Base-by-base conservation (phyloP, 306 rosid species). In the Vigna hirtella region DNA sequence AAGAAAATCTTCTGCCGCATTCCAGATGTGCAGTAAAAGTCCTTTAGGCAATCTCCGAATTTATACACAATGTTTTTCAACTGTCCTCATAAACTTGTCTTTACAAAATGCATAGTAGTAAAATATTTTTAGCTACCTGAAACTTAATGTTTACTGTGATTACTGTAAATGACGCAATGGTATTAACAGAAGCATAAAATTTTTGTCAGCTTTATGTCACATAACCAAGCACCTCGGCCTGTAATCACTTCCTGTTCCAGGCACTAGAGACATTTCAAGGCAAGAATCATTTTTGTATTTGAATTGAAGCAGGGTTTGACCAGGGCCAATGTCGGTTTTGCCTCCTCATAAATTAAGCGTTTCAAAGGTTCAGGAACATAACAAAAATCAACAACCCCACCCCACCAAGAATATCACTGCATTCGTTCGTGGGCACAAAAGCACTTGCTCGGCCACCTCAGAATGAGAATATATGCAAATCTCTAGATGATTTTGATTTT, bases 391-490 rank as follows among this genome's bases (percentile, higher is more conserved):
- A 10, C 47, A 69, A 58, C 28, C 52, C 73, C 69, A 58, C 28
- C 52, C 73, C 74, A 53, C 67, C 51, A 65, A 36, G 30, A 62
- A 38, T 78, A 65, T 16, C 66, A 18, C 68, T 32, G 42, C 61
- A 30, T 72, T 63, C 50, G 47, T 70, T 72, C 50, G 47, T 70
- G 72, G 82, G 74, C 28, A 51, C 82, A 52, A 64, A 40, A 28
- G 9, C 47, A 72, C 76, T 53, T 57, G 52, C 36, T 66, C 20
- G 72, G 68, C 76, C 82, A 80, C 79, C 76, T 56, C 61, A 55
- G 38, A 76, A 75, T 73, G 28, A 24, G 83, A 79, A 79, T 83
- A 79, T 79, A 56, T 75, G 78, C 61, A 55, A 36, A 69, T 63
- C 52, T 11, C 70, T 14, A 13, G 45, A 70, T 36, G 26, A 15